Percentiles rank a stretch among this genome's conserved stretches.
Evolutionary conservation across 169 alveolate genomes (phyloP).

Genomic region (Eimeria necatrix): DNA sequence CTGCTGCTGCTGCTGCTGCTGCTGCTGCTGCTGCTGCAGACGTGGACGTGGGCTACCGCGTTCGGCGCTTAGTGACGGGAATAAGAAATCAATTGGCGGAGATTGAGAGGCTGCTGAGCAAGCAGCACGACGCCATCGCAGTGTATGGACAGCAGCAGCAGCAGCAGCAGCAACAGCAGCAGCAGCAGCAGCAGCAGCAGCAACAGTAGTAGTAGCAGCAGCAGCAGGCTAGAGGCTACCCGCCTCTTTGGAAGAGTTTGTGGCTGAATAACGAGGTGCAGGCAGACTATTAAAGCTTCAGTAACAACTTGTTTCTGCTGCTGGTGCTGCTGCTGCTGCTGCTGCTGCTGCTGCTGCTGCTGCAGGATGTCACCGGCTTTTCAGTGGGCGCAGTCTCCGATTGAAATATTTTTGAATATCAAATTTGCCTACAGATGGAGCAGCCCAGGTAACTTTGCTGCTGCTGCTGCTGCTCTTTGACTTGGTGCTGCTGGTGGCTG

Average conservation of each 20-base stretch:
- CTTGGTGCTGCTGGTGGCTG: neutral
- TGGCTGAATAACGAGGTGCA: neutral
- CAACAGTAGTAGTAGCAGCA: neutral
- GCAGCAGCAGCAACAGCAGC: slow-evolving; percentile 22
- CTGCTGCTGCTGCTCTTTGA: neutral
- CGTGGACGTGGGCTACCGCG: slow-evolving; percentile 52
- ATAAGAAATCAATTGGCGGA: slow-evolving; percentile 43
- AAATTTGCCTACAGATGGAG: slow-evolving; percentile 97
- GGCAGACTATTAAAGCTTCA: neutral
- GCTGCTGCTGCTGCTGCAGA: slow-evolving; percentile 53
- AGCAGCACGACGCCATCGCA: slow-evolving; percentile 61
- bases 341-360: slow-evolving; percentile 36
- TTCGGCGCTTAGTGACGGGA: slow-evolving; percentile 54
- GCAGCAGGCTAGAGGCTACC: neutral
- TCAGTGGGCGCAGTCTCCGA: slow-evolving; percentile 98
- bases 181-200: neutral
- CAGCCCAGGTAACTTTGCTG: slow-evolving; percentile 91
- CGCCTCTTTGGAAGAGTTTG: neutral
- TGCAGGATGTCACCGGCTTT: slow-evolving; percentile 95
- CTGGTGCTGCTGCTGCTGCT: slow-evolving; percentile 16
- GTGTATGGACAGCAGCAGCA: slow-evolving; percentile 64
- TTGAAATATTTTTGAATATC: slow-evolving; percentile 91
- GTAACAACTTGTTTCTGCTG: neutral
- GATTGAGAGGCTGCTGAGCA: slow-evolving; percentile 71
- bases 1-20: too few species aligned